These are phyloP conservation scores for Trichoderma virens DNA, from an alignment of 495 filamentous ascomycete genomes.

Conservation along the genomic window DNA sequence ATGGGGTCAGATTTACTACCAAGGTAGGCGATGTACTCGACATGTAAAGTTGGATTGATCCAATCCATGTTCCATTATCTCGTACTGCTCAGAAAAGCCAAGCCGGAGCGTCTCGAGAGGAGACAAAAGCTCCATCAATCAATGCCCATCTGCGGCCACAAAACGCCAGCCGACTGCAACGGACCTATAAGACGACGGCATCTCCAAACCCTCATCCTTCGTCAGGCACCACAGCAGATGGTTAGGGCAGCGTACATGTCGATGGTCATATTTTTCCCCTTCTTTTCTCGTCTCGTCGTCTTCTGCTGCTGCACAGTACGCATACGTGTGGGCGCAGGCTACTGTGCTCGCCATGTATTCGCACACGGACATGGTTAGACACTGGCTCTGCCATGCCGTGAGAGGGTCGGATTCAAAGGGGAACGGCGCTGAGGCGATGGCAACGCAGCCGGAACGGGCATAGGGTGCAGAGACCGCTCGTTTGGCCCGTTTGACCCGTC, in stretches of 20 bases:
- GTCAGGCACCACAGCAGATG: constrained; percentile 8
- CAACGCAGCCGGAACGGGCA: constrained; percentile 1
- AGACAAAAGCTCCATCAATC: too few species aligned
- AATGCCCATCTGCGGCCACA: background rate
- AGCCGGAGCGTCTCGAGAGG: too few species aligned
- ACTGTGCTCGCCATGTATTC: background rate
- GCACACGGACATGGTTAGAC: background rate
- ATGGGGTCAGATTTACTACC: too few species aligned
- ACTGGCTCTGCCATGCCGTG: background rate
- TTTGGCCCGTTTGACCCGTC: constrained; percentile 8
- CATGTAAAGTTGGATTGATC: too few species aligned
- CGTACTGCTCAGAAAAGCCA: too few species aligned
- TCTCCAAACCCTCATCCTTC: background rate
- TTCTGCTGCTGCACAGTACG: background rate
- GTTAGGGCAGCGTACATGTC: constrained; percentile 4
- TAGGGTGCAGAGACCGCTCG: constrained; percentile 8
- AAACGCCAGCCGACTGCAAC: background rate
- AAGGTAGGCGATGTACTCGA: too few species aligned
- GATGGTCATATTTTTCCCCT: background rate
- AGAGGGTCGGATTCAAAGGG: background rate
- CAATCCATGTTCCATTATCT: too few species aligned
- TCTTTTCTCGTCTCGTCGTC: background rate
- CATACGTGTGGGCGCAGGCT: background rate
- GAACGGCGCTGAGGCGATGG: constrained; percentile 4
- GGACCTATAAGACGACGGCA: background rate